Evolutionary conservation across 1,139 yeast species (phyloP).

Genomic region (Debaryomyces sp.): DNA sequence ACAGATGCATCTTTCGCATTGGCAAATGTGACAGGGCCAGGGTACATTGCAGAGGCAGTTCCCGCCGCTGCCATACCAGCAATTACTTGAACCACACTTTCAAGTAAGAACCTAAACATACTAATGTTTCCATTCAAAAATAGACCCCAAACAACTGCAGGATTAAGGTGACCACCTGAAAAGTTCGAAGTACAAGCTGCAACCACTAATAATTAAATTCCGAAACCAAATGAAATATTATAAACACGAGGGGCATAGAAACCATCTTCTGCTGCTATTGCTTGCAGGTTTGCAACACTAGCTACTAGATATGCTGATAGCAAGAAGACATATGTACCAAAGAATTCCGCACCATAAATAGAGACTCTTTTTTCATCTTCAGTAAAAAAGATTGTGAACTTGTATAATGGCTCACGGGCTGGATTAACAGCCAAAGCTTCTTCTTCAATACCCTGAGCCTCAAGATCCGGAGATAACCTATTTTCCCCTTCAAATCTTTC

Average conservation of each 20-base stretch:
- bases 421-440: conserved; percentile 3
- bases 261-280: conserved; percentile 10
- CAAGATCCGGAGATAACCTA: not conserved
- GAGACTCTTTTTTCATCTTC: not conserved
- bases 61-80: conserved; percentile 96
- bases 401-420: not conserved
- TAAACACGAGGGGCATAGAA: conserved; percentile 64
- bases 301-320: conserved; percentile 86
- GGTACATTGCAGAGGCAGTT: conserved; percentile 85
- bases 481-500: not conserved
- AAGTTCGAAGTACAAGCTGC: conserved; percentile 77
- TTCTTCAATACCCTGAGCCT: not conserved
- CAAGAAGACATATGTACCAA: conserved; percentile 83
- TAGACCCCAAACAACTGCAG: conserved; percentile 80
- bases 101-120: conserved; percentile 68
- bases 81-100: conserved; percentile 69
- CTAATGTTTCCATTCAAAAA: conserved; percentile 72
- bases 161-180: conserved; percentile 90
- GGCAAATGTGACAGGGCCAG: conserved; percentile 74
- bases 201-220: conserved; percentile 79
- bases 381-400: not conserved
- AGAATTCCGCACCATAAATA: conserved; percentile 52
- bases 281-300: conserved; percentile 72
- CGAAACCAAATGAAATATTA: conserved; percentile 87
- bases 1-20: conserved; percentile 76